Evolutionary conservation across 225 moss, liverwort and hornwort genomes (phyloP), one percentile per base, ranked within the genome.

Genomic region (Polytrichum formosum): DNA sequence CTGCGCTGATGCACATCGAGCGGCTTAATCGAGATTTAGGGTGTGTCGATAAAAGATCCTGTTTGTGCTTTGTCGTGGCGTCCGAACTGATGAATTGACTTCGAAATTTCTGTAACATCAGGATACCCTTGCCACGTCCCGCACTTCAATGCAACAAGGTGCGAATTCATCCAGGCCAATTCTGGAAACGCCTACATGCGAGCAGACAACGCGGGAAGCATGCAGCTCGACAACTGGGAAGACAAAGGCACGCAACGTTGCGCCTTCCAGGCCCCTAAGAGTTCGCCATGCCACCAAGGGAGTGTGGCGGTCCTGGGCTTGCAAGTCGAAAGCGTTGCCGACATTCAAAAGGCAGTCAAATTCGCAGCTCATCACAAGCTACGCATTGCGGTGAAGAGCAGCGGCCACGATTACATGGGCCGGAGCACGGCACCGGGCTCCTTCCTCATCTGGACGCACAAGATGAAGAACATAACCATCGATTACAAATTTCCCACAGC

Each of bases 51-150:
- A 13, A 26, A 26, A 46, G 46, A 46, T 46, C 46, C 13, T 46
- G 46, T 46, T 46, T 46, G 46, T 46, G 13, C 46, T 2, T 46
- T 46, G 16, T 46, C 46, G 21, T 58, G 20, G n/a, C 20, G 20
- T 58, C 21, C 23, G 58, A 58, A 1, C 23, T 58, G 58, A 20
- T 58, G 23, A 56, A 58, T 22, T 58, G 21, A 6, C 58, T 58
- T 7, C 21, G 2, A 6, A 23, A 6, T n/a, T 58, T 58, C 21
- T 58, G 58, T 8, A 23, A 58, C 21, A 58, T 58, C 67, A 67
- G 67, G 67, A 33, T 67, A 67, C 37, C 67, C 67, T 46, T 67
- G 67, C 67, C 67, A 46, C 53, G 67, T 31, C 67, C 67, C 67
- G n/a, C 67, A 46, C 25, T 67, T 67, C 67, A 67, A 64, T 67